Evolutionary conservation across 495 filamentous ascomycete genomes (phyloP).

Genomic region (Talaromyces adpressus): DNA sequence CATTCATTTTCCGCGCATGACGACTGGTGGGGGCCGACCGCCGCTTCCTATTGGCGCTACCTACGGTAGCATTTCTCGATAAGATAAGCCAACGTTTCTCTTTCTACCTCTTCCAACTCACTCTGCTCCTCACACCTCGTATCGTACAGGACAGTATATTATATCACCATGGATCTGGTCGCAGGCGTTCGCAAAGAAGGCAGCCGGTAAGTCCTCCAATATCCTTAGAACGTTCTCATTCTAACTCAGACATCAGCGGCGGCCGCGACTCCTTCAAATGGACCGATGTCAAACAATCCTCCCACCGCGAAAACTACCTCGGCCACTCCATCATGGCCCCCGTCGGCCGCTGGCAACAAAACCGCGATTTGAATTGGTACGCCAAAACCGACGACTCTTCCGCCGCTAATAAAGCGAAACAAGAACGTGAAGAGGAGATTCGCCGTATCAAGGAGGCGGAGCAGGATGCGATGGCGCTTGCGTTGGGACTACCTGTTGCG

Average conservation of each 20-base stretch:
- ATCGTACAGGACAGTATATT: neutral
- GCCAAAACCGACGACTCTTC: slow-evolving; percentile 51
- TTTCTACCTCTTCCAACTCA: no score
- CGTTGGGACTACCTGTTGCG: slow-evolving; percentile 70
- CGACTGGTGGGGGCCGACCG: neutral
- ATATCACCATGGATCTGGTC: slow-evolving; percentile 76
- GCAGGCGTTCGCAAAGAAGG: slow-evolving; percentile 89
- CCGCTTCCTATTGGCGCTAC: neutral
- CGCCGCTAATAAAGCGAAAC: slow-evolving; percentile 41
- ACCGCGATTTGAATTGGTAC: slow-evolving; percentile 84
- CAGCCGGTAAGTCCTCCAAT: slow-evolving; percentile 50
- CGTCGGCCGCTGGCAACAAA: slow-evolving; percentile 92
- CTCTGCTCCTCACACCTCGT: no score
- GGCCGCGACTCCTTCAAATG: slow-evolving; percentile 91
- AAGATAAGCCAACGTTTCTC: neutral
- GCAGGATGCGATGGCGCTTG: slow-evolving; percentile 77
- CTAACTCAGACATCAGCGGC: slow-evolving; percentile 46
- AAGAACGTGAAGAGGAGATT: slow-evolving; percentile 66
- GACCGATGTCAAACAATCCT: slow-evolving; percentile 82
- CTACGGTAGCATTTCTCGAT: neutral
- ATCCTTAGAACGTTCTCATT: neutral
- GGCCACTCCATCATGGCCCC: slow-evolving; percentile 93
- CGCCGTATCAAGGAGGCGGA: slow-evolving; percentile 83
- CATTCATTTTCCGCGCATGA: neutral
- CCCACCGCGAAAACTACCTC: slow-evolving; percentile 93